Base-by-base conservation (phyloP, 1,139 yeast genomes). In the Candida buenavistaensis region DNA sequence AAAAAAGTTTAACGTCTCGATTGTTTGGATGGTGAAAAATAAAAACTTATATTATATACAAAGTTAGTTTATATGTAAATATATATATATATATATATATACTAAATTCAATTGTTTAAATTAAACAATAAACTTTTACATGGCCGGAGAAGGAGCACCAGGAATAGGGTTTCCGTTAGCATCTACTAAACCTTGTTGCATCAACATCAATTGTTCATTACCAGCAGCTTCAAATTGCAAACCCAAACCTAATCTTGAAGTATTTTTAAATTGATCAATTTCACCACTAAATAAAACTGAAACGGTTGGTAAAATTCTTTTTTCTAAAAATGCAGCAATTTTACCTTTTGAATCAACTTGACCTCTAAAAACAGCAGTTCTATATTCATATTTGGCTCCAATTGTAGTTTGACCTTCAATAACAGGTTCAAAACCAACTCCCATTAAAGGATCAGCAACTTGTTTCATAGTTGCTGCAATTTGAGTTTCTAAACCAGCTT, bases 381-480 rank as follows among this genome's bases (percentile, higher is more conserved):
- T 89, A 77, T 89, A 94, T 70, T 92, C 98, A 67, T 92, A 92
- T 70, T 90, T 92, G 54, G 97, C 96, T 65, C 97, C 98, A 40
- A 92, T 63, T 45, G 97, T 86, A 52, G 99, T 90, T 52, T 78
- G 78, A 55, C 96, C 97, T 59, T 90, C 97, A 41, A 88, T 74
- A 35, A 82, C 80, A 30, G 95, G 90, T 63, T 82, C 85, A 54
- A 75, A 74, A 38, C 87, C 87, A 47, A 87, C 80, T 41, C 89
- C 90, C 75, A 82, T 73, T 69, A 87, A 72, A 45, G 88, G 83
- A 60, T 86, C 94, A 48, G 84, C 77, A 47, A 85, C 75, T 55
- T 92, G 95, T 55, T 76, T 78, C 64, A 86, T 77, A 45, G 83
- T 77, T 30, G 92, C 88, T 52, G 84, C 80, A 51, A 92, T 61